A percentile compares a stretch with the other conserved stretches of the same genome.
These are phyloP conservation scores for Andrographis paniculata DNA, from an alignment of 305 asterid species.

Conservation along the genomic window DNA sequence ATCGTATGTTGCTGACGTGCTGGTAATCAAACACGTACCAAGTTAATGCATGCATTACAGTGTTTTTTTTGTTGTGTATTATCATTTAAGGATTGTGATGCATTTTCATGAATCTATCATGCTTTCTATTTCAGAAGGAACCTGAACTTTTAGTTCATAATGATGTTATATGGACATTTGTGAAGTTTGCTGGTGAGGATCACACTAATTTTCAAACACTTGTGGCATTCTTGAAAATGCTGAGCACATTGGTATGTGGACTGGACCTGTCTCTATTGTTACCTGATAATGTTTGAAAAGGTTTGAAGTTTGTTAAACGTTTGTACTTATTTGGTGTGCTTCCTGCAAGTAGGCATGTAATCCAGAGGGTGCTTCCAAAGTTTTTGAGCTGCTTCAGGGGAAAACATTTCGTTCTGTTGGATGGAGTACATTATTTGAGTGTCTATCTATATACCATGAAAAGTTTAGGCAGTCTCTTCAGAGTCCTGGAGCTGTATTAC, in stretches of 20 bases:
- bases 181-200: slow-evolving; percentile 95
- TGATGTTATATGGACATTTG: slow-evolving; percentile 95
- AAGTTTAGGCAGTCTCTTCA: slow-evolving; percentile 78
- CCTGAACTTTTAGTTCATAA: slow-evolving; percentile 87
- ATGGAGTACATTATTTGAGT: slow-evolving; percentile 87
- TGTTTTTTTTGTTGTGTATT: slow-evolving; percentile 11
- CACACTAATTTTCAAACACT: slow-evolving; percentile 91
- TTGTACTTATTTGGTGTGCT: slow-evolving; percentile 20
- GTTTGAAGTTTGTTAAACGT: slow-evolving; percentile 9
- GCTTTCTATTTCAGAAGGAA: slow-evolving; percentile 57
- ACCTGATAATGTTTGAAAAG: neutral
- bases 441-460: slow-evolving; percentile 81
- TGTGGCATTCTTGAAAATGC: slow-evolving; percentile 89
- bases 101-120: slow-evolving; percentile 12
- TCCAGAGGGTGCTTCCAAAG: slow-evolving; percentile 82
- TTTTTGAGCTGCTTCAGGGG: slow-evolving; percentile 89
- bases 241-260: slow-evolving; percentile 80
- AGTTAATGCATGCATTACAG: too few species aligned
- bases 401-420: slow-evolving; percentile 79
- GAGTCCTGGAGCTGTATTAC: slow-evolving; percentile 69
- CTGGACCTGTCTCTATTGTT: slow-evolving; percentile 4
- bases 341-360: slow-evolving; percentile 64
- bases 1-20: too few species aligned
- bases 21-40: too few species aligned
- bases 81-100: slow-evolving; percentile 1